Evolutionary conservation across 345 rosid species (phyloP).

Genomic region (Euclidium syriacum): DNA sequence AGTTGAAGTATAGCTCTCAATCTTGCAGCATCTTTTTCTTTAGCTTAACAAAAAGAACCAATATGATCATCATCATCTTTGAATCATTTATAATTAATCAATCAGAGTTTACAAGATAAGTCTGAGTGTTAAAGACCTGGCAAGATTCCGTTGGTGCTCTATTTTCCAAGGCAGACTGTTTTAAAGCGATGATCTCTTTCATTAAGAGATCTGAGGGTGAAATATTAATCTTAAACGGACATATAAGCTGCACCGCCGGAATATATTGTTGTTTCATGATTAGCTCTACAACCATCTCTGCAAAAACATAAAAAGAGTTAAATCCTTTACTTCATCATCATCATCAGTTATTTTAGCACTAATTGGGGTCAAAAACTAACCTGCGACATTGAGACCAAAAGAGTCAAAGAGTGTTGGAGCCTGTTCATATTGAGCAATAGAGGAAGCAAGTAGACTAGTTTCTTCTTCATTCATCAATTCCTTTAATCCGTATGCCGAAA

Average conservation of each 20-base stretch:
- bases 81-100: neutral
- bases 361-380: neutral
- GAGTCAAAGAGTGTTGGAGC: conserved; percentile 9
- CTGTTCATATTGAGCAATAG: conserved; percentile 10
- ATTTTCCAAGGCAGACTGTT: too few relatives aligned
- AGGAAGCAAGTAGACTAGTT: conserved; percentile 13
- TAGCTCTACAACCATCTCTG: conserved; percentile 12
- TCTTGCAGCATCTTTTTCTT: conserved; percentile 9
- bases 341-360: too few relatives aligned
- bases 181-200: conserved; percentile 14
- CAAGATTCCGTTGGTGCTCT: neutral
- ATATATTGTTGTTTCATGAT: neutral
- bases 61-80: neutral
- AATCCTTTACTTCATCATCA: too few relatives aligned
- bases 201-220: neutral
- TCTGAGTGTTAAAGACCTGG: conserved; percentile 1
- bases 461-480: conserved; percentile 8
- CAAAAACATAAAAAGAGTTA: too few relatives aligned
- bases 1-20: conserved; percentile 20
- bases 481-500: conserved; percentile 7
- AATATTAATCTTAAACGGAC: neutral
- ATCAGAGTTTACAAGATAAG: neutral
- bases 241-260: conserved; percentile 11
- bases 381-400: neutral
- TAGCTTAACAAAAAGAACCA: neutral